Percentiles rank a stretch among this genome's conserved stretches.
Evolutionary conservation across 805 yeast genomes (phyloP).

Genomic region (Saccharomycopsis olivae): DNA sequence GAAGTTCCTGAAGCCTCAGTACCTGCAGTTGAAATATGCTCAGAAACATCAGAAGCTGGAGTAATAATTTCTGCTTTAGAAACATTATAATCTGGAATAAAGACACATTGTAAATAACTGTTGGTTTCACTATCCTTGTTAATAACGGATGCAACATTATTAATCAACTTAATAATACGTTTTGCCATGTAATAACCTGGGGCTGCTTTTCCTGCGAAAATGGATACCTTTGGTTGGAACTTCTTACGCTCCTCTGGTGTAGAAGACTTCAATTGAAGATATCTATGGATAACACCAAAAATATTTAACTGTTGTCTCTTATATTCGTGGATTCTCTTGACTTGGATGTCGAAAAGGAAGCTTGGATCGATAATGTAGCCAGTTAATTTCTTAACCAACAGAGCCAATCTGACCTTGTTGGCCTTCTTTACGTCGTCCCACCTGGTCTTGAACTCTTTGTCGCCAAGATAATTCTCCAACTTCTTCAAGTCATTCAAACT

Average conservation of each 20-base stretch:
- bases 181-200: slow-evolving; percentile 98
- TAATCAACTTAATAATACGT: slow-evolving; percentile 75
- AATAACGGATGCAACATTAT: slow-evolving; percentile 69
- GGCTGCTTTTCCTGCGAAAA: slow-evolving; percentile 93
- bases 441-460: slow-evolving; percentile 49
- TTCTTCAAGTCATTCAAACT: slow-evolving; percentile 57
- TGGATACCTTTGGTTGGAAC: slow-evolving; percentile 63
- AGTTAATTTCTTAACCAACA: slow-evolving; percentile 52
- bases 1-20: slow-evolving; percentile 96
- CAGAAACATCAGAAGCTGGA: slow-evolving; percentile 85
- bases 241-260: slow-evolving; percentile 51
- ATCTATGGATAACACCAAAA: slow-evolving; percentile 80
- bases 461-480: slow-evolving; percentile 57
- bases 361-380: slow-evolving; percentile 54
- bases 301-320: slow-evolving; percentile 91
- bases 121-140: slow-evolving; percentile 69
- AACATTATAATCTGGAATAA: slow-evolving; percentile 87
- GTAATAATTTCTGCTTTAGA: slow-evolving; percentile 86
- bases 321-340: slow-evolving; percentile 90
- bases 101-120: slow-evolving; percentile 73
- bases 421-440: slow-evolving; percentile 66
- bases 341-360: slow-evolving; percentile 78
- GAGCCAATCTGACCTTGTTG: slow-evolving; percentile 61
- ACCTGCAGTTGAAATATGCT: slow-evolving; percentile 95
- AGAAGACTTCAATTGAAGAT: slow-evolving; percentile 62